Evolutionary conservation across 2,329 filamentous ascomycete species (phyloP).

Genomic region (Epichloe hybrida): DNA sequence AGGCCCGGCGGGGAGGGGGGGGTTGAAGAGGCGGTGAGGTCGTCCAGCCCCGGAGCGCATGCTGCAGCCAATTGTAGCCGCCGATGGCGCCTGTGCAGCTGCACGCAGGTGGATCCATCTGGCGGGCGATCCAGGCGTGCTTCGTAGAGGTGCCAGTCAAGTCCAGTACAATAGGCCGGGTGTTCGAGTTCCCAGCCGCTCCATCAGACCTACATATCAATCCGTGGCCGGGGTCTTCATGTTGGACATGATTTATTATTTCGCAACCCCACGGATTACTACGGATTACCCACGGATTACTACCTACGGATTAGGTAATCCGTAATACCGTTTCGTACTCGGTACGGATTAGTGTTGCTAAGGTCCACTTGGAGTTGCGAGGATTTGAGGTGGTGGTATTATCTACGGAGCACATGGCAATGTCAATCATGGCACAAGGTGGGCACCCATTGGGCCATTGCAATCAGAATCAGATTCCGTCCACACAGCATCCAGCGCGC

Average conservation of each 20-base stretch:
- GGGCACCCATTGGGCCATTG: too few relatives aligned
- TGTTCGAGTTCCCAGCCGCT: constrained; percentile 7
- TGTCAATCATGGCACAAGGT: too few relatives aligned
- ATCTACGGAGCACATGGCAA: too few relatives aligned
- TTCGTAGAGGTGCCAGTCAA: not conserved
- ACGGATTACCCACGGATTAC: too few relatives aligned
- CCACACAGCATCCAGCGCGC: not conserved
- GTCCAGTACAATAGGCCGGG: not conserved
- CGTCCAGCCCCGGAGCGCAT: constrained; percentile 20
- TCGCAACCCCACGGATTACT: too few relatives aligned
- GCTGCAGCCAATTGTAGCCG: constrained; percentile 21
- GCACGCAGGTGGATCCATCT: constrained; percentile 13
- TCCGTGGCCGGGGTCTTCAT: not conserved
- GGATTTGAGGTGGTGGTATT: too few relatives aligned
- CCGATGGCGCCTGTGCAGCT: constrained; percentile 18
- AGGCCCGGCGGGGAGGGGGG: constrained; percentile 10
- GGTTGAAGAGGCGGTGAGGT: constrained; percentile 26
- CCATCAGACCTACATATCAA: not conserved
- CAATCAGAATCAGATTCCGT: too few relatives aligned
- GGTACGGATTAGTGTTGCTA: not conserved
- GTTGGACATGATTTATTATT: too few relatives aligned
- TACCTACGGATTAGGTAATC: too few relatives aligned
- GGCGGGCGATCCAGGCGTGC: constrained; percentile 13
- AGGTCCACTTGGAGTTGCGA: not conserved
- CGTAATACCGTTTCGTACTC: too few relatives aligned